Conservation (phyloP, 352 stramenopile species). For the Globisporangium spiculum region DNA sequence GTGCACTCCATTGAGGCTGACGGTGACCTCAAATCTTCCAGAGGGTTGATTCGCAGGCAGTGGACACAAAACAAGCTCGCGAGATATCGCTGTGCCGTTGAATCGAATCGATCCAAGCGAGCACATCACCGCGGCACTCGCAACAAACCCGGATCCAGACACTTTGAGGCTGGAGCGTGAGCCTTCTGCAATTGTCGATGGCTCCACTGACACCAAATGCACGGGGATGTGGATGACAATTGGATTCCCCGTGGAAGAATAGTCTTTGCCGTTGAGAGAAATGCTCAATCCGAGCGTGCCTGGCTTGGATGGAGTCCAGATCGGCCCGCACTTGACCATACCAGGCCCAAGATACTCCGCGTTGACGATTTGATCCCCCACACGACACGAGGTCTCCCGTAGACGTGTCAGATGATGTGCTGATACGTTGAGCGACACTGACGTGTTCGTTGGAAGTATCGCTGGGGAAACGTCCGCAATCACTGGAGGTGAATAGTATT, state of each 20-base stretch:
- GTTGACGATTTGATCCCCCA: neutral
- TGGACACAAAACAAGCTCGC: slow-evolving; percentile 18
- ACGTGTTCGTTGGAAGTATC: slow-evolving; percentile 1
- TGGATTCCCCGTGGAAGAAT: slow-evolving; percentile 13
- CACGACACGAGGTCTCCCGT: neutral
- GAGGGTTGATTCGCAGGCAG: slow-evolving; percentile 11
- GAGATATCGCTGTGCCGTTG: slow-evolving; percentile 13
- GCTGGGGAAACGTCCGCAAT: neutral
- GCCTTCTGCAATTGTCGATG: slow-evolving; percentile 18
- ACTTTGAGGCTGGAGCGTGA: slow-evolving; percentile 20
- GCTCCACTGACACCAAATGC: slow-evolving; percentile 20
- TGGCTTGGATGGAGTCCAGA: slow-evolving; percentile 4
- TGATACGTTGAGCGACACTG: neutral
- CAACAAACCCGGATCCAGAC: slow-evolving; percentile 25
- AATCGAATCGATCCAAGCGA: slow-evolving; percentile 13
- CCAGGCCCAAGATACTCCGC: slow-evolving; percentile 9
- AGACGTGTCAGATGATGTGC: slow-evolving; percentile 4
- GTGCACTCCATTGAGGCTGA: slow-evolving; percentile 38
- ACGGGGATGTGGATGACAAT: slow-evolving; percentile 25
- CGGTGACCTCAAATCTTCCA: slow-evolving; percentile 20
- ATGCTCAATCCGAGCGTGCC: slow-evolving; percentile 15
- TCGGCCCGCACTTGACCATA: slow-evolving; percentile 6
- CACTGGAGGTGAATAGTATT: slow-evolving; percentile 8
- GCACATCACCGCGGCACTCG: slow-evolving; percentile 16
- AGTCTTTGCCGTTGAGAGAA: slow-evolving; percentile 43